These are phyloP conservation scores for Monilinia fructigena DNA, from an alignment of 2,329 filamentous ascomycete genomes.

Conservation along the genomic window DNA sequence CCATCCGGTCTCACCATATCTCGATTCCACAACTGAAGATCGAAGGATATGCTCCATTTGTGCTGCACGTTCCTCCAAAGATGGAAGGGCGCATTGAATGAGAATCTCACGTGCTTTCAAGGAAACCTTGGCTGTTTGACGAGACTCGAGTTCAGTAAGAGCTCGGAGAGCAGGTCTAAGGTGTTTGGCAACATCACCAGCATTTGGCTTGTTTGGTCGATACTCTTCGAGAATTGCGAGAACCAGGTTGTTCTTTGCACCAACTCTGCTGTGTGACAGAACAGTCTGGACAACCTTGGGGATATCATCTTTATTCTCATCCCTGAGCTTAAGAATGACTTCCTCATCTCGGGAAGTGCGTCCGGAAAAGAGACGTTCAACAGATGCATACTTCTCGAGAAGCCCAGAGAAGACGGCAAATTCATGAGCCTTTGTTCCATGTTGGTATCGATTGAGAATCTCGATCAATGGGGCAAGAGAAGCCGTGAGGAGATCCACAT, in stretches of 20 bases:
- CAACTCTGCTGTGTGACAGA: conserved; percentile 88
- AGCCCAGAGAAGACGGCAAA: conserved; percentile 76
- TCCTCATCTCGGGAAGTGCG: conserved; percentile 87
- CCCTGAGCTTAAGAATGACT: conserved; percentile 87
- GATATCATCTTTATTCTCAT: conserved; percentile 94
- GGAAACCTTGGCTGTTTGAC: conserved; percentile 84
- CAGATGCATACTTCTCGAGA: conserved; percentile 76
- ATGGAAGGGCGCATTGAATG: conserved; percentile 95
- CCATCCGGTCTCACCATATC: conserved; percentile 95
- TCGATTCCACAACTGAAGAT: conserved; percentile 93
- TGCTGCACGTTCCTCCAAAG: conserved; percentile 86
- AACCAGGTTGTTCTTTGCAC: conserved; percentile 89
- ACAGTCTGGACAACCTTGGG: conserved; percentile 81
- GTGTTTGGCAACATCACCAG: conserved; percentile 84
- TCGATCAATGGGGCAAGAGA: conserved; percentile 73
- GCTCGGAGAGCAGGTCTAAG: conserved; percentile 79
- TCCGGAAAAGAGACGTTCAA: conserved; percentile 85
- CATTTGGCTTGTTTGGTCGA: conserved; percentile 87
- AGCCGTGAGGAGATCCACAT: conserved; percentile 70
- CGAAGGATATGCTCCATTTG: conserved; percentile 99
- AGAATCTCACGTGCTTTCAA: conserved; percentile 96
- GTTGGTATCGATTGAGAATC: conserved; percentile 76
- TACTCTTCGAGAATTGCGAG: conserved; percentile 92
- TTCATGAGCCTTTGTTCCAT: conserved; percentile 89
- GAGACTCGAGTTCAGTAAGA: conserved; percentile 87